Evolutionary conservation across 441 rosid genomes (phyloP), one percentile per base, ranked within the genome.

Genomic region (Oxalis stricta): DNA sequence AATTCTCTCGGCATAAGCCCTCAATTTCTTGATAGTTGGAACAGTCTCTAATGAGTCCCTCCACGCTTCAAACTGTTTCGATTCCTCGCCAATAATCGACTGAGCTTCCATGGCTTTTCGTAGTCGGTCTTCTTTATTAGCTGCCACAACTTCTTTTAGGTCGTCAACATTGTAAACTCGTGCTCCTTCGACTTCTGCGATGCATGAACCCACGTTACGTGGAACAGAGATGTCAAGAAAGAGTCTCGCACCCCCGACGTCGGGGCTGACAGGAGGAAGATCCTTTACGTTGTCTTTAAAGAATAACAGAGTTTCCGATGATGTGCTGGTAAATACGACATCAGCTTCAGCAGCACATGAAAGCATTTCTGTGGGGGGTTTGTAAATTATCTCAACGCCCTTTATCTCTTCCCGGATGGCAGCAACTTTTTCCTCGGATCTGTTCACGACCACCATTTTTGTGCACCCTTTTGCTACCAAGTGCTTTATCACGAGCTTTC

Each of bases 151-250:
- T 64, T 89, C 98, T 64, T 82, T 89, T 33, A 89, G 94, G 66
- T 82, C 86, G 59, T 85, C 98, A 2, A 89, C 96, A 46, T 89
- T 89, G 71, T 79, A 89, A 42, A 89, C 88, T 15, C 65, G 66
- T 3, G 69, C 73, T 39, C 57, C 45, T 18, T 71, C 74, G 48
- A 74, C 44, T 22, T 74, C 89, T 11, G 63, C 49, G 7, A 89
- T 76, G 10, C 96, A 89, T 2, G 94, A 74, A 5, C 82, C 83
- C 32, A 89, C 98, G 38, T 89, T 89, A 34, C 98, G n/a, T n/a
- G 98, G 98, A 46, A 89, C 94, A 13, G 98, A 89, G 42, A 89
- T 89, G 36, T 89, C 98, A 50, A 89, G n/a, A 44, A 84, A 89
- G 41, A 85, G 70, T 66, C 98, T 82, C 38, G 30, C n/a, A 33